Conservation (phyloP, 2,329 filamentous ascomycete species). For the Fusarium sp. region DNA sequence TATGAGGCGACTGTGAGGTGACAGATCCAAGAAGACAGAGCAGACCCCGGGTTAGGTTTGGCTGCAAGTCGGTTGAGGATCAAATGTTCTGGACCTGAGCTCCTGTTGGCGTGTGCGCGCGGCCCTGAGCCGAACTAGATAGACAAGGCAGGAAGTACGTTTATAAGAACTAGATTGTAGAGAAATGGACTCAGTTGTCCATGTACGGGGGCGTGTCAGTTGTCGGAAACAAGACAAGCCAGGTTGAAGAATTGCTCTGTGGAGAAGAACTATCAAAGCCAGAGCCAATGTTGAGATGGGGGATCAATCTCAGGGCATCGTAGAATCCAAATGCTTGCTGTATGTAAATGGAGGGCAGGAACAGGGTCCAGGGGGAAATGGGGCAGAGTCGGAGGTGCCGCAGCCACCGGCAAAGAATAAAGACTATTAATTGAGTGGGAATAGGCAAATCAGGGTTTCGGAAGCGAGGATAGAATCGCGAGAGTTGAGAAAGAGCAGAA, state of each 20-base stretch:
- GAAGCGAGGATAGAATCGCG: conserved; percentile 41
- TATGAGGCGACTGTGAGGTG: conserved; percentile 45
- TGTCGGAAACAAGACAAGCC: conserved; percentile 13
- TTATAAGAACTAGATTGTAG: conserved; percentile 29
- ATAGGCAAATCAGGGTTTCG: conserved; percentile 35
- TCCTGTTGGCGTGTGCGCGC: conserved; percentile 36
- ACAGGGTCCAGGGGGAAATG: conserved; percentile 39
- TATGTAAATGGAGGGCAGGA: conserved; percentile 30
- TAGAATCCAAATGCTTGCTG: conserved; percentile 28
- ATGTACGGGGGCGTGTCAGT: conserved; percentile 24
- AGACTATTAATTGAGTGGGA: conserved; percentile 30
- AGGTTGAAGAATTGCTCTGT: conserved; percentile 17
- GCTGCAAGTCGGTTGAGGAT: conserved; percentile 38
- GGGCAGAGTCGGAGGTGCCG: conserved; percentile 34
- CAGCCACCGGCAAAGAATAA: conserved; percentile 42
- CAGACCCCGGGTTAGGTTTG: conserved; percentile 29
- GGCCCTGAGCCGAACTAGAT: conserved; percentile 24
- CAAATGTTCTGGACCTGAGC: conserved; percentile 43
- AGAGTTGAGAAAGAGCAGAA: conserved; percentile 40
- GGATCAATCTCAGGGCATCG: conserved; percentile 35
- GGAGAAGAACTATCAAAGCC: conserved; percentile 26
- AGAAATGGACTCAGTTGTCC: conserved; percentile 15
- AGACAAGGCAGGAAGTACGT: conserved; percentile 17
- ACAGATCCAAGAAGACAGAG: conserved; percentile 30
- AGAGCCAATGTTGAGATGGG: conserved; percentile 25